Percentiles rank a stretch among this genome's conserved stretches.
phyloP scores from a whole-genome alignment of 352 stramenopile species.

The Phytophthora pini region DNA sequence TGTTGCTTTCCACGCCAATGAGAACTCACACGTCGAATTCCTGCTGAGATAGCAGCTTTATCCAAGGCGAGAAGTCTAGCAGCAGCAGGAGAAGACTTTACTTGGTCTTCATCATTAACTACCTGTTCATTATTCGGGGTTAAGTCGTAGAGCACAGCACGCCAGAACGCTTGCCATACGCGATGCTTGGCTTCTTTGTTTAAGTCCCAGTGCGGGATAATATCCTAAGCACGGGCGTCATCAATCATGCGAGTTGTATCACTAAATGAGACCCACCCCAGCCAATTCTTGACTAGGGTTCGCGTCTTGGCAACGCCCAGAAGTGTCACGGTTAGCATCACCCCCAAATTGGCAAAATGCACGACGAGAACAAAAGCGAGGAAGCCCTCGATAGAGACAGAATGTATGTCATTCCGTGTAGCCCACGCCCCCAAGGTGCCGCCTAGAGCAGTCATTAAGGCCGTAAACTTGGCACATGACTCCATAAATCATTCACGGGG shows the following conservation, averaged over 20 bases:
- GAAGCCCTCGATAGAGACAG: constrained; percentile 6
- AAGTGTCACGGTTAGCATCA: constrained; percentile 44
- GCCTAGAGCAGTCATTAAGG: constrained; percentile 36
- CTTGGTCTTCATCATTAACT: background rate
- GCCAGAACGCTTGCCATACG: constrained; percentile 59
- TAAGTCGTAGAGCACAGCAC: constrained; percentile 39
- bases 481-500: constrained; percentile 53
- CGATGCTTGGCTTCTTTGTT: constrained; percentile 51
- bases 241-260: constrained; percentile 43
- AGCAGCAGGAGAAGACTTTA: constrained; percentile 20
- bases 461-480: constrained; percentile 40
- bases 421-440: constrained; percentile 27
- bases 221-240: constrained; percentile 22
- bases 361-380: constrained; percentile 41
- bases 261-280: constrained; percentile 50
- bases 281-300: constrained; percentile 41
- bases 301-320: constrained; percentile 38
- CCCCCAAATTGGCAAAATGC: constrained; percentile 41
- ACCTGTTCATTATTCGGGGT: constrained; percentile 12
- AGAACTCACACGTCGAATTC: constrained; percentile 39
- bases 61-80: constrained; percentile 21
- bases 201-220: constrained; percentile 47
- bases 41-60: constrained; percentile 34
- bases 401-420: constrained; percentile 12
- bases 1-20: constrained; percentile 46